Evolutionary conservation across 441 rosid genomes (phyloP), one percentile per base, ranked within the genome.

Genomic region (Gossypium aridum): DNA sequence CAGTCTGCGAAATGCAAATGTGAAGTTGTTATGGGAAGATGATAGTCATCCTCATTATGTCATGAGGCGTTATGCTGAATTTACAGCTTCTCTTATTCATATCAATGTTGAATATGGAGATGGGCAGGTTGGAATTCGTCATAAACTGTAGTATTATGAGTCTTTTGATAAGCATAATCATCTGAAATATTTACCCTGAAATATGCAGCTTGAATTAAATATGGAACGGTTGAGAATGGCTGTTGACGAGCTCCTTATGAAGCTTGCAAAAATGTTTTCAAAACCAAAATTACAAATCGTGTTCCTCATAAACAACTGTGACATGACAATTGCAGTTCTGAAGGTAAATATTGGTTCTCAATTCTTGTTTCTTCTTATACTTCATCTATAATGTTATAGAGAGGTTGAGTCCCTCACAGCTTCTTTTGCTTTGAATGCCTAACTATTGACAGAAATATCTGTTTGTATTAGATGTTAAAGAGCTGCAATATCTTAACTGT

Each of bases 31-130:
- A 84, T 93, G 97, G 99, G 98, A 94, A 82, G 99, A 96, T 86
- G 99, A 96, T 80, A 87, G 90, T 67, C 99, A 96, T 86, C 98
- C 99, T 80, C 99, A 96, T 78, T 96, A 94, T 88, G 98, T 96
- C 70, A 94, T 92, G 98, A 89, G 99, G 84, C 99, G 98, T 70
- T 96, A 96, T 76, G 99, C 99, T 64, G 99, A 96, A 84, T 96
- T 93, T 77, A 90, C 98, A 8, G 98, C 97, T 73, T 96, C 99
- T 25, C 98, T 96, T 80, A 92, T 94, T 83, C 98, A 93, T 75
- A 89, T 96, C 62, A 96, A 96, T 82, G 91, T 93, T 72, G 98
- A 88, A 81, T 91, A 91, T 83, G 98, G 98, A 71, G 98, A 96
- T 80, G 99, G 98, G 59, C 99, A 96, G 97, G 98, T 96, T 61